phyloP scores from a whole-genome alignment of 164 flowering plant genomes.

The Berberis thunbergii region DNA sequence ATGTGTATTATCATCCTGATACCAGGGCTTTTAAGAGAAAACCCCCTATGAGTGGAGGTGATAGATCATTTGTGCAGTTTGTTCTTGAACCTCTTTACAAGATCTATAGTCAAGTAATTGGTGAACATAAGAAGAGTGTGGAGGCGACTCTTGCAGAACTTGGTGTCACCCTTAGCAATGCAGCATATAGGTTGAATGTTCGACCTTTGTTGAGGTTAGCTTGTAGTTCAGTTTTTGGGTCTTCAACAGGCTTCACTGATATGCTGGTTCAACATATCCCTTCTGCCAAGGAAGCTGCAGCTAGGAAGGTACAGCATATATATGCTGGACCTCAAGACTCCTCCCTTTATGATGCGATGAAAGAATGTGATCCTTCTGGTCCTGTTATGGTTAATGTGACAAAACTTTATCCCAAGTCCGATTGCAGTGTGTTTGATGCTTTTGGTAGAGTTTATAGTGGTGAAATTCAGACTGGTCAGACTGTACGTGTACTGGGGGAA shows the following conservation, averaged over 20 bases:
- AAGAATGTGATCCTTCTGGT: conserved; percentile 76
- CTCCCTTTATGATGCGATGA: conserved; percentile 56
- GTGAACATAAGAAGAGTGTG: conserved; percentile 97
- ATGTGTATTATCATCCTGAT: conserved; percentile 71
- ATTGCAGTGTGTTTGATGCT: conserved; percentile 98
- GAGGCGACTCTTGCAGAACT: conserved; percentile 89
- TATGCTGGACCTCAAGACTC: conserved; percentile 84
- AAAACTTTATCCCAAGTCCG: conserved; percentile 93
- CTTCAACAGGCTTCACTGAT: conserved; percentile 96
- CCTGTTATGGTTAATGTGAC: conserved; percentile 95
- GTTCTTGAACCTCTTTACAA: conserved; percentile 94
- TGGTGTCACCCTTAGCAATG: conserved; percentile 90
- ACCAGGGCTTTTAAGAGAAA: conserved; percentile 61
- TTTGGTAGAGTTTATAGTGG: conserved; percentile 98
- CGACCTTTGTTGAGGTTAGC: conserved; percentile 90
- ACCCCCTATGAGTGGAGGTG: conserved; percentile 71
- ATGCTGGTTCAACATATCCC: conserved; percentile 95
- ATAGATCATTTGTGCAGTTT: conserved; percentile 94
- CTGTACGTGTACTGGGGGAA: conserved; percentile 88
- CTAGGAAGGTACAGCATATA: conserved; percentile 72
- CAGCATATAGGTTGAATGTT: conserved; percentile 83
- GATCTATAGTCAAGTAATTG: conserved; percentile 92
- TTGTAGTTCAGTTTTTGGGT: conserved; percentile 93
- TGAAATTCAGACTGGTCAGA: conserved; percentile 81
- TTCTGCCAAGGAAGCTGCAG: conserved; percentile 82